A percentile compares a stretch with the other conserved stretches of the same genome.
phyloP scores from a whole-genome alignment of 2,329 filamentous ascomycete species.

The Penicillium sp. region DNA sequence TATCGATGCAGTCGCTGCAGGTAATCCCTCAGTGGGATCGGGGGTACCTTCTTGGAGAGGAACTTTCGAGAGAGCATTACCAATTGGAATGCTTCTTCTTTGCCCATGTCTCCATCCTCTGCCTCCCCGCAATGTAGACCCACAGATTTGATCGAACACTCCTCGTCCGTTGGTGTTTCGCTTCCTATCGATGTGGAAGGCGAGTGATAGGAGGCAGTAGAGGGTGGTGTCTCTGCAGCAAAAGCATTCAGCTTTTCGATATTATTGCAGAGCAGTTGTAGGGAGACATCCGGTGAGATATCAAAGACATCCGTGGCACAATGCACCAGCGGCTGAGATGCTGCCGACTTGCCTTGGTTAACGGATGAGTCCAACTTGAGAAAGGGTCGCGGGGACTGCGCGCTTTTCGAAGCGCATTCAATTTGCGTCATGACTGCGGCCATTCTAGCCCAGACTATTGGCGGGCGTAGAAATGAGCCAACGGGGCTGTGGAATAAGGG shows the following conservation, averaged over 20 bases:
- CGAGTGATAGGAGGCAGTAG: constrained; percentile 53
- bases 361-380: constrained; percentile 16
- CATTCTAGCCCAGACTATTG: constrained; percentile 23
- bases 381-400: constrained; percentile 11
- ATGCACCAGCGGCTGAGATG: constrained; percentile 2
- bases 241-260: constrained; percentile 62
- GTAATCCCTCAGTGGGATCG: constrained; percentile 80
- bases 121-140: constrained; percentile 36
- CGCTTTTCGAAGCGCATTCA: constrained; percentile 9
- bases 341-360: constrained; percentile 3
- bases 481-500: constrained; percentile 11
- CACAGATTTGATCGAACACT: constrained; percentile 25
- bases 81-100: constrained; percentile 74
- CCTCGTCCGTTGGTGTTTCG: constrained; percentile 23
- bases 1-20: constrained; percentile 81
- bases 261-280: constrained; percentile 72
- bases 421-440: constrained; percentile 21
- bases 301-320: constrained; percentile 54
- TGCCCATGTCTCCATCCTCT: constrained; percentile 58
- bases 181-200: constrained; percentile 37
- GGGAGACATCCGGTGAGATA: constrained; percentile 68
- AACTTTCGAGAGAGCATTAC: constrained; percentile 87
- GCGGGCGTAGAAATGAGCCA: constrained; percentile 13
- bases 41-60: constrained; percentile 82
- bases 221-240: constrained; percentile 47